Evolutionary conservation across 768 basidiomycete species (phyloP), one percentile per base, ranked within the genome.

Genomic region (Suillus subaureus): DNA sequence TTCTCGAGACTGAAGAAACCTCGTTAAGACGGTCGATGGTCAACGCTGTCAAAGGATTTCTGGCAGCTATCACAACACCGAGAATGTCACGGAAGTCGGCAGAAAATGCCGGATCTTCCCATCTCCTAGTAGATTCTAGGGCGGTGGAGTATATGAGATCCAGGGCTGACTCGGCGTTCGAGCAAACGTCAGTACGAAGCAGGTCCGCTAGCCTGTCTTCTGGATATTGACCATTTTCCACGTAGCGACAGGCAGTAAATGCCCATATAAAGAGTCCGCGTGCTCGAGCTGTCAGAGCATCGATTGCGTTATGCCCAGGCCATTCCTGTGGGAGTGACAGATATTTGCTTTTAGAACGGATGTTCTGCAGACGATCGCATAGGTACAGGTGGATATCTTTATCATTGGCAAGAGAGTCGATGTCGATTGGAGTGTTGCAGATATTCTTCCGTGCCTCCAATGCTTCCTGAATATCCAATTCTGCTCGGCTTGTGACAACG

Each of bases 241-340:
- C 64, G 26, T 78, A 78, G 26, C 68, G 70, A 66, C 76, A 77
- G 7, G 77, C 77, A 13, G 76, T 78, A 18, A 61, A 70, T 12
- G 77, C 77, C 75, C 76, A 77, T 47, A 77, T 68, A 56, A 78
- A 78, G 39, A 77, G 68, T 3, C 76, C 76, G 49, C 72, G 77
- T 13, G 76, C 75, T 23, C 76, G 76, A 15, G 72, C 56, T 1
- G 67, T 61, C 3, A 77, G 70, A 5, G 70, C 69, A 6, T 68
- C 64, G 1, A 62, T 67, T 57, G 60, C 61, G 3, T 61, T 31
- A 28, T 69, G 61, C 3, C 77, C 77, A 0, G 76, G 77, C 76
- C 76, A 78, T 61, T 77, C 74, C 0, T 65, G 63, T 5, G 76
- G 52, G 11, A 78, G 69, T 6, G 67, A 68, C 43, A 76, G 51